Evolutionary conservation across 73 alveolate species (phyloP).

Genomic region (Paraurostyla sp.): DNA sequence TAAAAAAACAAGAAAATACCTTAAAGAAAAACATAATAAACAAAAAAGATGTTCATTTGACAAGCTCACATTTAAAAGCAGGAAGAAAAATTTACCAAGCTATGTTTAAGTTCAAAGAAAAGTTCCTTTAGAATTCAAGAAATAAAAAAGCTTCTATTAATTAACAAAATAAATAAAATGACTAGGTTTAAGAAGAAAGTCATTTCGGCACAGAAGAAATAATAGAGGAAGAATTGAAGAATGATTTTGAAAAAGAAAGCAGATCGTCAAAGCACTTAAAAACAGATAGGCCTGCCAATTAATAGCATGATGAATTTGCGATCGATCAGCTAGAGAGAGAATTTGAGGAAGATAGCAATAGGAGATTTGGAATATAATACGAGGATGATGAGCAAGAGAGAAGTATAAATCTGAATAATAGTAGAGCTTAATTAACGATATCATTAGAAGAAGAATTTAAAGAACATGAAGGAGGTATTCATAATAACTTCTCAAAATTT

Average conservation of each 20-base stretch:
- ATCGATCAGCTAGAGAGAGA: neutral
- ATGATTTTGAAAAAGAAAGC: neutral
- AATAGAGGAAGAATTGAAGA: neutral
- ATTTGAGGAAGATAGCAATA: neutral
- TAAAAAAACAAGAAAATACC: neutral
- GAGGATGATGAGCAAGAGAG: too few relatives aligned
- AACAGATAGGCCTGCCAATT: conserved; percentile 1
- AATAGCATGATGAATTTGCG: neutral
- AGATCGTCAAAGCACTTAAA: too few relatives aligned
- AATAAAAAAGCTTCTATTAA: neutral
- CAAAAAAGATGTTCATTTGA: conserved; percentile 17
- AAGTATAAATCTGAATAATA: too few relatives aligned
- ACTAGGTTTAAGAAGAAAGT: neutral
- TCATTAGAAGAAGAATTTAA: too few relatives aligned
- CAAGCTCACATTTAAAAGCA: conserved; percentile 54
- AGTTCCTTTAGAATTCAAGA: neutral
- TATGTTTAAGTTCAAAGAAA: neutral
- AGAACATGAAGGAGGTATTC: too few relatives aligned
- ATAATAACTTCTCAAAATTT: too few relatives aligned
- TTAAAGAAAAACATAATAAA: neutral
- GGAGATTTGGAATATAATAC: too few relatives aligned
- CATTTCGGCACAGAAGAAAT: neutral
- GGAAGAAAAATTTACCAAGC: conserved; percentile 42
- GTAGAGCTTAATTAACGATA: too few relatives aligned
- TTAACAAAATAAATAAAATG: neutral